Percentiles rank a stretch among this genome's conserved stretches.
These are phyloP conservation scores for Scheffersomyces stambukii DNA, from an alignment of 1,139 yeast species.

Conservation along the genomic window DNA sequence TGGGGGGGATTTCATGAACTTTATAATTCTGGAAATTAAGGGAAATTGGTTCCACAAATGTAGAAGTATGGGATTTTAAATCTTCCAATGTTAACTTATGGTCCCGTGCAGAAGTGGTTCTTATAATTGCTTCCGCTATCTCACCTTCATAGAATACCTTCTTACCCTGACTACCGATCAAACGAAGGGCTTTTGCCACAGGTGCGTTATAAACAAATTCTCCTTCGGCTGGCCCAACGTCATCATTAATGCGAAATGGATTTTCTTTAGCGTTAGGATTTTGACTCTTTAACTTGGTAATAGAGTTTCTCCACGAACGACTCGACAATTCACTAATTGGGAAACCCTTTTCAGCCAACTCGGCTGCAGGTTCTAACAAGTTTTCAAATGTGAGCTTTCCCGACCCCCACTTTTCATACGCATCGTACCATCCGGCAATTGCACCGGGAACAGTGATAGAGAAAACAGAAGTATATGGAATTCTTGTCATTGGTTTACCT, in stretches of 20 bases:
- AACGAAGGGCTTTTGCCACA: slow-evolving; percentile 51
- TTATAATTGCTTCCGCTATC: slow-evolving; percentile 63
- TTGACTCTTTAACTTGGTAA: slow-evolving; percentile 31
- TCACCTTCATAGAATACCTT: slow-evolving; percentile 67
- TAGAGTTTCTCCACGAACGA: slow-evolving; percentile 44
- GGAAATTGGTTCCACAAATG: slow-evolving; percentile 59
- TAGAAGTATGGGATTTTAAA: slow-evolving; percentile 50
- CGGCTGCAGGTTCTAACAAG: slow-evolving; percentile 65
- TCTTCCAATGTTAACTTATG: slow-evolving; percentile 58
- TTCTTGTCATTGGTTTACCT: slow-evolving; percentile 38
- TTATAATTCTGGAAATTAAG: slow-evolving; percentile 41
- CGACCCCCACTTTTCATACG: slow-evolving; percentile 67
- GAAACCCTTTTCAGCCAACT: slow-evolving; percentile 64
- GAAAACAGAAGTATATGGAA: slow-evolving; percentile 49
- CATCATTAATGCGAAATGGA: slow-evolving; percentile 32
- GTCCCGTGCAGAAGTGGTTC: slow-evolving; percentile 46
- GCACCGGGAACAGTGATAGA: slow-evolving; percentile 76
- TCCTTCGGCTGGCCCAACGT: slow-evolving; percentile 52
- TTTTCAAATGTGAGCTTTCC: slow-evolving; percentile 59
- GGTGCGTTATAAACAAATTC: slow-evolving; percentile 51
- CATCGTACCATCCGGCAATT: slow-evolving; percentile 73
- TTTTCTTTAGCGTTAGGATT: slow-evolving; percentile 31
- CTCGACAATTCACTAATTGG: slow-evolving; percentile 62
- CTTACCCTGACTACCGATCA: slow-evolving; percentile 55
- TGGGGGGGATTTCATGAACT: slow-evolving; percentile 78